phyloP scores from a whole-genome alignment of 2,329 filamentous ascomycete genomes.

The Phialocephala sp. region DNA sequence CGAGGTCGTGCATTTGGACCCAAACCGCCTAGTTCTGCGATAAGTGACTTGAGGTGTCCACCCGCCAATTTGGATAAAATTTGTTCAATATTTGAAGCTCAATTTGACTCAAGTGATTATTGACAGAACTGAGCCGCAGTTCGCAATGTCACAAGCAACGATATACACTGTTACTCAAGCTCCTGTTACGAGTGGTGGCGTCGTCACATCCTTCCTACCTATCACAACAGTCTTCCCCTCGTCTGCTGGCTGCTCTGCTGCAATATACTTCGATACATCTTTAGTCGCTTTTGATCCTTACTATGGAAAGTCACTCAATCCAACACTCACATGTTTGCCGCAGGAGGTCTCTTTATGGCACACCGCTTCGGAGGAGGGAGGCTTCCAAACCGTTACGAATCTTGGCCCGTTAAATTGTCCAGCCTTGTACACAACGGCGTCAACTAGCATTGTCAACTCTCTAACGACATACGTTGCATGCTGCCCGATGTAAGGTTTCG shows the following conservation, averaged over 20 bases:
- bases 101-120: background rate
- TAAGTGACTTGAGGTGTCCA: background rate
- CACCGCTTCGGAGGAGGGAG: background rate
- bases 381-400: background rate
- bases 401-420: background rate
- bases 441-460: constrained; percentile 5
- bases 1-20: background rate
- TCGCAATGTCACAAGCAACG: background rate
- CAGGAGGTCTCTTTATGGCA: background rate
- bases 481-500: background rate
- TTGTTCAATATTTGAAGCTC: background rate
- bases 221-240: background rate
- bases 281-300: background rate
- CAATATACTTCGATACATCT: background rate
- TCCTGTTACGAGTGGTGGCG: background rate
- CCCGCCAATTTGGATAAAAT: background rate
- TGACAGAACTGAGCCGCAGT: background rate
- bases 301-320: background rate
- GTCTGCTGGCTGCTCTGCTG: background rate
- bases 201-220: background rate
- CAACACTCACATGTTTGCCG: background rate
- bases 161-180: background rate
- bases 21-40: background rate
- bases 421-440: background rate
- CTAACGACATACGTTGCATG: background rate